Conservation (phyloP, 2,329 filamentous ascomycete species). For the Colletotrichum eremochloae region DNA sequence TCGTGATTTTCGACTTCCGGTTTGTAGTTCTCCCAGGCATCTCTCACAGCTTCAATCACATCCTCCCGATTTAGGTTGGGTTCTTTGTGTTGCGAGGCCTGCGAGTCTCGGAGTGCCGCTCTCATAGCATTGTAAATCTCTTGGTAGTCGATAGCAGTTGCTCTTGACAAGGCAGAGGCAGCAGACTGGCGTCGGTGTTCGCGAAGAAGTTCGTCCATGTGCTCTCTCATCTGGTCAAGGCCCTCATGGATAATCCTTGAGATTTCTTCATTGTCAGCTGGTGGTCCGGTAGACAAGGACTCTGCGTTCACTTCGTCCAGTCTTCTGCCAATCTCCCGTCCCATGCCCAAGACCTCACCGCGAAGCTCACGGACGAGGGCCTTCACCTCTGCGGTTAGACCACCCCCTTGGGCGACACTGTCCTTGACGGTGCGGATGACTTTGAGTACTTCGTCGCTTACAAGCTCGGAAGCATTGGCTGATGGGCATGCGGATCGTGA, state of each 20-base stretch:
- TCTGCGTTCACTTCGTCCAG: conserved; percentile 74
- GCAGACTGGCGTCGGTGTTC: conserved; percentile 80
- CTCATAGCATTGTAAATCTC: conserved; percentile 90
- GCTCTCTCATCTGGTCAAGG: conserved; percentile 83
- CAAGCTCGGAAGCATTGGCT: conserved; percentile 65
- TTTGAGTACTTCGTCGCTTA: conserved; percentile 84
- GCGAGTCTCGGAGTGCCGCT: conserved; percentile 76
- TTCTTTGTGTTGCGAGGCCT: conserved; percentile 61
- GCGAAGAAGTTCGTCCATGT: conserved; percentile 83
- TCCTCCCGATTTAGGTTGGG: conserved; percentile 80
- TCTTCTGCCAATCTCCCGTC: conserved; percentile 87
- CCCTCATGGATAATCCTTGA: conserved; percentile 83
- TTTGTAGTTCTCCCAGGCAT: conserved; percentile 95
- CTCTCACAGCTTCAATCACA: conserved; percentile 86
- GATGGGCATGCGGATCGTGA: conserved; percentile 61
- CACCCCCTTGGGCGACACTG: conserved; percentile 88
- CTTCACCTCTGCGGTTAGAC: conserved; percentile 92
- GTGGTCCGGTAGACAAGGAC: conserved; percentile 54
- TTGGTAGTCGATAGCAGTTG: conserved; percentile 77
- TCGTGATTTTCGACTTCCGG: conserved; percentile 93
- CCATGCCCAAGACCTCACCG: conserved; percentile 95
- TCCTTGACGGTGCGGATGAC: conserved; percentile 91
- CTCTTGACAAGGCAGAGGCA: conserved; percentile 72
- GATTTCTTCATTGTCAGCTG: conserved; percentile 75
- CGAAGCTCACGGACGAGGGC: conserved; percentile 89